These are phyloP conservation scores for Acrasis kona DNA, from an alignment of 78 protist genomes.

Conservation along the genomic window DNA sequence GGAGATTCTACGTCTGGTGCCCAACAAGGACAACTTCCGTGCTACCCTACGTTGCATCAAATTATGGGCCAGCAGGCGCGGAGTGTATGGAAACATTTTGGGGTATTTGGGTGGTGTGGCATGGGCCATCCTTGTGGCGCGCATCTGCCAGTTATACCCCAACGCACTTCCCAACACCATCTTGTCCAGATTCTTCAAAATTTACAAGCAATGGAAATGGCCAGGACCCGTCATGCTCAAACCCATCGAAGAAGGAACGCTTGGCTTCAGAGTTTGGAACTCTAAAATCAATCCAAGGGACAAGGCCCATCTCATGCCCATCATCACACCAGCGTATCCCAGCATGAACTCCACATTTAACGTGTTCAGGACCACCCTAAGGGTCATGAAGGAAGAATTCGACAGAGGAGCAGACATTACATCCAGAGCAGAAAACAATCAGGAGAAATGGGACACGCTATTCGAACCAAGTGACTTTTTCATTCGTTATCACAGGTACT, in stretches of 20 bases:
- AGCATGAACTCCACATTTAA: conserved; percentile 88
- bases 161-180: conserved; percentile 64
- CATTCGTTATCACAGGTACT: conserved; percentile 25
- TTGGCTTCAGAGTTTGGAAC: conserved; percentile 52
- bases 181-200: conserved; percentile 73
- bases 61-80: conserved; percentile 88
- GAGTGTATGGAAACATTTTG: conserved; percentile 73
- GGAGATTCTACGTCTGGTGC: conserved; percentile 74
- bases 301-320: conserved; percentile 72
- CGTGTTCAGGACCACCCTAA: conserved; percentile 66
- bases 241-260: not conserved
- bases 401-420: conserved; percentile 56
- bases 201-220: conserved; percentile 57
- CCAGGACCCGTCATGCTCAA: conserved; percentile 7
- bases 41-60: conserved; percentile 75
- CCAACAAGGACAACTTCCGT: conserved; percentile 69
- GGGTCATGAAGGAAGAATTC: conserved; percentile 66
- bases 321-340: conserved; percentile 94
- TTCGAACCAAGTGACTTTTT: conserved; percentile 62
- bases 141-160: conserved; percentile 91
- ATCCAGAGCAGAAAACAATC: conserved; percentile 1
- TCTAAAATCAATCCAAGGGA: conserved; percentile 28
- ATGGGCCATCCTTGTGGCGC: conserved; percentile 88
- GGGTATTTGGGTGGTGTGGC: conserved; percentile 94
- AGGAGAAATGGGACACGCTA: conserved; percentile 33